A percentile compares a stretch with the other conserved stretches of the same genome.
These are phyloP conservation scores for Chaetoscypha palmicola DNA, from an alignment of 2,329 filamentous ascomycete species.

Conservation along the genomic window DNA sequence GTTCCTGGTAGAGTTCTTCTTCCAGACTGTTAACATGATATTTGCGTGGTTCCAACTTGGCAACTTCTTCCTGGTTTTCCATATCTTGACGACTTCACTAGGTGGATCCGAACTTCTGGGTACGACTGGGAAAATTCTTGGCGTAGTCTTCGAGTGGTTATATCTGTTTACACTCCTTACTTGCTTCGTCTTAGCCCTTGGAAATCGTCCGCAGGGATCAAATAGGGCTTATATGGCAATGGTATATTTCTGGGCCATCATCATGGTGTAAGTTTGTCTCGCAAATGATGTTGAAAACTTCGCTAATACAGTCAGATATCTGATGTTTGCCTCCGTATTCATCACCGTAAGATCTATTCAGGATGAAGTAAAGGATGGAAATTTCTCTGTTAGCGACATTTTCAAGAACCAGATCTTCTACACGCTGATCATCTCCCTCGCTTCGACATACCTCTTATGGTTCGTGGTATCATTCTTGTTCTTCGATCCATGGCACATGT, in stretches of 20 bases:
- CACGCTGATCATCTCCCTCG: conserved; percentile 84
- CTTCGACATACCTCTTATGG: conserved; percentile 91
- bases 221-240: conserved; percentile 92
- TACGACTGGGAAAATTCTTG: conserved; percentile 68
- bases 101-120: conserved; percentile 64
- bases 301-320: conserved; percentile 48
- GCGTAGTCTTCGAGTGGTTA: conserved; percentile 90
- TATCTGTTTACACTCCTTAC: conserved; percentile 88
- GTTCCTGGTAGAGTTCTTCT: conserved; percentile 87
- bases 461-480: conserved; percentile 86
- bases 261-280: conserved; percentile 73
- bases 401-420: conserved; percentile 88
- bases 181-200: conserved; percentile 90
- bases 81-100: conserved; percentile 85
- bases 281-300: too few species aligned
- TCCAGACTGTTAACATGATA: conserved; percentile 93
- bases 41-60: conserved; percentile 98
- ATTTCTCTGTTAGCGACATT: conserved; percentile 64
- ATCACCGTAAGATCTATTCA: conserved; percentile 86
- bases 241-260: conserved; percentile 96
- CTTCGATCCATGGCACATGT: conserved; percentile 99
- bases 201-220: conserved; percentile 89
- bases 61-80: conserved; percentile 99
- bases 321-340: conserved; percentile 91
- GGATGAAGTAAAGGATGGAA: conserved; percentile 51